These are phyloP conservation scores for Debaryomycetaceae sp. DNA, from an alignment of 1,139 yeast genomes.

Conservation along the genomic window DNA sequence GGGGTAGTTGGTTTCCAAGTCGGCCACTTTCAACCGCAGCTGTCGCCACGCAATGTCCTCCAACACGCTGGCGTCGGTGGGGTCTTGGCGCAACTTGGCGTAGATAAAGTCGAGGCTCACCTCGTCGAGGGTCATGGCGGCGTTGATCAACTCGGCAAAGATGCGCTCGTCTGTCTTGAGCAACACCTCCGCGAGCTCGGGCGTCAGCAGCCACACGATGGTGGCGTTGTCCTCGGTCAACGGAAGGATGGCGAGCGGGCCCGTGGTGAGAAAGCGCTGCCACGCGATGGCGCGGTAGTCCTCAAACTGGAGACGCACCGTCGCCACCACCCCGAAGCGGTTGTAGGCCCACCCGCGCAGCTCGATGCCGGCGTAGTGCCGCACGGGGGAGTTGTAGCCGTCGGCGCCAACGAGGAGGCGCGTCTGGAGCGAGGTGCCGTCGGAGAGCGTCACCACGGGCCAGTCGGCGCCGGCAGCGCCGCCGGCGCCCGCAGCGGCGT, in stretches of 20 bases:
- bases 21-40: slow-evolving; percentile 35
- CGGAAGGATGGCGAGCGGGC: slow-evolving; percentile 91
- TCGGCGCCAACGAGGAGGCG: slow-evolving; percentile 90
- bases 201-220: slow-evolving; percentile 88
- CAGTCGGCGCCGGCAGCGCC: slow-evolving; percentile 41
- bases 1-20: slow-evolving; percentile 61
- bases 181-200: slow-evolving; percentile 65
- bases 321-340: slow-evolving; percentile 88
- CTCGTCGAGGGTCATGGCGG: slow-evolving; percentile 70
- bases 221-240: slow-evolving; percentile 83
- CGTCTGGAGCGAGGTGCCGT: slow-evolving; percentile 62
- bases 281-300: slow-evolving; percentile 76
- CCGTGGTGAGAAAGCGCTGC: slow-evolving; percentile 89
- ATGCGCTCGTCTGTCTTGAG: slow-evolving; percentile 55
- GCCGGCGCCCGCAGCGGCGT: slow-evolving; percentile 15
- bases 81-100: slow-evolving; percentile 25
- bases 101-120: slow-evolving; percentile 39
- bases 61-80: slow-evolving; percentile 45
- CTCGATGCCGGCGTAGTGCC: slow-evolving; percentile 74
- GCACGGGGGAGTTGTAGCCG: slow-evolving; percentile 92
- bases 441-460: slow-evolving; percentile 72
- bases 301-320: slow-evolving; percentile 68
- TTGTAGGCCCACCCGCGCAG: slow-evolving; percentile 92
- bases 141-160: slow-evolving; percentile 73
- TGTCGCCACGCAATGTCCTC: slow-evolving; percentile 76